Conservation (phyloP, 148 eudicot genomes). For the Heliamphora exappendiculata region DNA sequence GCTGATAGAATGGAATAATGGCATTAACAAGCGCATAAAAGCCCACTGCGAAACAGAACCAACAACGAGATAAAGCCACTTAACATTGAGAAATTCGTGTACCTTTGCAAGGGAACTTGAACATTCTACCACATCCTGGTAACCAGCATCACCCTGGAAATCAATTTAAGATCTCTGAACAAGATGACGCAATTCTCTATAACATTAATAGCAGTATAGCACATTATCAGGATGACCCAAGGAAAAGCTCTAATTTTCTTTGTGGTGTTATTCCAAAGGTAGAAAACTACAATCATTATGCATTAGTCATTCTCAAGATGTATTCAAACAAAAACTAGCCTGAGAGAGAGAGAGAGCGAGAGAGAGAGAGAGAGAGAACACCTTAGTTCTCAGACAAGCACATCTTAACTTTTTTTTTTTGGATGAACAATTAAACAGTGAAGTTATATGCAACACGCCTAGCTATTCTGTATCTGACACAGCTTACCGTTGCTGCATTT, state of each 20-base stretch:
- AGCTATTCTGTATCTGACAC: conserved; percentile 1
- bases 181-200: conserved; percentile 1
- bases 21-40: conserved; percentile 2
- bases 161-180: conserved; percentile 8
- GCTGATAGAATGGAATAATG: conserved; percentile 27
- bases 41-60: background rate
- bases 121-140: conserved; percentile 84
- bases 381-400: background rate
- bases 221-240: background rate
- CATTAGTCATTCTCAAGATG: background rate
- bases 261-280: conserved; percentile 4
- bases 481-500: conserved; percentile 90
- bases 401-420: too few relatives aligned
- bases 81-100: conserved; percentile 9
- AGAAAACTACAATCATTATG: background rate
- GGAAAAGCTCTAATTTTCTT: background rate
- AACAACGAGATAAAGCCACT: background rate
- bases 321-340: background rate
- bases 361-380: too few relatives aligned
- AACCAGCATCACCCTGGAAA: conserved; percentile 90
- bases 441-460: background rate
- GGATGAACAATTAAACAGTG: too few relatives aligned
- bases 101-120: conserved; percentile 76
- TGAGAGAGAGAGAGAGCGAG: background rate
- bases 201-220: conserved; percentile 9